phyloP scores from a whole-genome alignment of 2,329 filamentous ascomycete species.

The Sclerotinia nivalis region DNA sequence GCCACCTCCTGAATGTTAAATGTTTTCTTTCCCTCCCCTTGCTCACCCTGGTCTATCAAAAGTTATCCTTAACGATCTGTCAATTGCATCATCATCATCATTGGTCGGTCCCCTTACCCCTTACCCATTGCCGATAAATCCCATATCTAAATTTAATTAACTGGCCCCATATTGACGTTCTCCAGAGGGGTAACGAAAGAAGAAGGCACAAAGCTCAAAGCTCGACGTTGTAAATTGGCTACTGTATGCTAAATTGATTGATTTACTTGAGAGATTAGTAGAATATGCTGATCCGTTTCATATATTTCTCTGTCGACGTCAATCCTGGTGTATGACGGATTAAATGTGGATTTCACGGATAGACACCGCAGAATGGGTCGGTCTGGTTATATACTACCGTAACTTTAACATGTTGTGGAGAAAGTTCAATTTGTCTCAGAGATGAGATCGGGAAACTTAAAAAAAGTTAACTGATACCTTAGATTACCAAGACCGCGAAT shows the following conservation, averaged over 20 bases:
- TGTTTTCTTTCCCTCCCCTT: neutral
- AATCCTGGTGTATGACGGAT: conserved; percentile 4
- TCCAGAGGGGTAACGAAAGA: neutral
- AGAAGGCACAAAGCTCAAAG: neutral
- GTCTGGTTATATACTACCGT: neutral
- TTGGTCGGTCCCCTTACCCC: neutral
- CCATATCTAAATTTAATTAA: conserved; percentile 12
- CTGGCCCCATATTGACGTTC: conserved; percentile 6
- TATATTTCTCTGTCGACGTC: conserved; percentile 6
- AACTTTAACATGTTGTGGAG: neutral
- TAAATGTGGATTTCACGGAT: conserved; percentile 18
- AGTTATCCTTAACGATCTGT: neutral
- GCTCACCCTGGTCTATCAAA: neutral
- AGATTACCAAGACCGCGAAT: too few relatives aligned
- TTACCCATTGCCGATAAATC: neutral
- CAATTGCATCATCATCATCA: neutral
- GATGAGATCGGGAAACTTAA: conserved; percentile 3
- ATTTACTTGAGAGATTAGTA: conserved; percentile 15
- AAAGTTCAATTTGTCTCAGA: conserved; percentile 8
- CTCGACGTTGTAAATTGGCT: neutral
- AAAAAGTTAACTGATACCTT: neutral
- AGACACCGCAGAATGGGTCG: conserved; percentile 14
- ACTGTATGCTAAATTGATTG: conserved; percentile 5
- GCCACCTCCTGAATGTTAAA: conserved; percentile 21
- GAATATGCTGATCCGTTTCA: conserved; percentile 22